Base-by-base conservation (phyloP, 1,284 basidiomycete species). In the Paramarasmius palmivorus region DNA sequence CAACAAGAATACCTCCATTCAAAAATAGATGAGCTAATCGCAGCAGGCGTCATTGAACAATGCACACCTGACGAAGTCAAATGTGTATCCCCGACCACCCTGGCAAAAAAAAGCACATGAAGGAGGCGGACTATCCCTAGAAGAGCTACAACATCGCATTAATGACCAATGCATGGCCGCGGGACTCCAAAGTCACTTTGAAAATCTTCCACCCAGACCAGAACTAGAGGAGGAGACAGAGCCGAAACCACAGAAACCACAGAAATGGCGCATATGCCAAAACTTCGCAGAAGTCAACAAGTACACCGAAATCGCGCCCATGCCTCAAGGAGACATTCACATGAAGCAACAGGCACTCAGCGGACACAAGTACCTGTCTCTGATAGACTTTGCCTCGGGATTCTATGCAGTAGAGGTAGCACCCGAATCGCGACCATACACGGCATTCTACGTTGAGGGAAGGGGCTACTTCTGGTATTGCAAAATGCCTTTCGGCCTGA, bases 401-500 rank as follows among this genome's bases (percentile, higher is more conserved):
- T 75, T 72, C 61, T 75, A 75, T 49, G 70, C 69, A 7, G 46
- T 66, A 17, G 53, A 53, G 5, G 52, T 73, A 0, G 60, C 52
- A 1, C 53, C 61, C 22, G 65, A 65, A 2, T 59, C 61, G 4
- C 61, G 62, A 41, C 70, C 69, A 15, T 77, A 74, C 49, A 61
- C 67, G 0, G 61, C 58, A 14, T 73, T 75, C 57, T 74, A 71
- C 52, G 63, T 76, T 0, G 69, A 72, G 54, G 74, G 74, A 0
- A 42, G 62, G 17, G 76, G 74, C 1, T 73, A 69, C 51, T 72
- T 68, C 50, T 60, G 59, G 37, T 75, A 73, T 56, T 49, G 50
- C 3, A 50, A 65, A 1, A 74, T 77, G 73, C 74, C 72, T 0
- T 74, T 75, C 50, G 71, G 75, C 0, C 52, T 75, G 1, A 76